Percentiles rank a stretch among this genome's conserved stretches.
phyloP scores from a whole-genome alignment of 345 rosid genomes.

The Ceriops decandra region DNA sequence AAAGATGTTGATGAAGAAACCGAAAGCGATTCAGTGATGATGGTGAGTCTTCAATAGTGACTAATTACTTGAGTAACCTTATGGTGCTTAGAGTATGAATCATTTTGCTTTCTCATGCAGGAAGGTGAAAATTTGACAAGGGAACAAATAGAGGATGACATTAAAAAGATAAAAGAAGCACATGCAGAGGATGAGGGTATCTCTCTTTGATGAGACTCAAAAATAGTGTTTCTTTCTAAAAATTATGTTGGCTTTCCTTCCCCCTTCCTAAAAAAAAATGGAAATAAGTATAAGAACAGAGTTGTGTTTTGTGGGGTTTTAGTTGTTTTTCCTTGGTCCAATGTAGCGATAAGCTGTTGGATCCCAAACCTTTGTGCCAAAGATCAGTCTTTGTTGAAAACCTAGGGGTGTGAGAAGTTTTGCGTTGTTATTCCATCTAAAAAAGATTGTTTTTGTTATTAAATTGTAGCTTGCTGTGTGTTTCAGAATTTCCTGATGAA shows the following conservation, averaged over 20 bases:
- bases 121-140: conserved; percentile 73
- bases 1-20: conserved; percentile 76
- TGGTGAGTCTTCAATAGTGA: conserved; percentile 37
- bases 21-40: conserved; percentile 73
- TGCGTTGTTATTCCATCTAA: not conserved
- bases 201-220: conserved; percentile 4
- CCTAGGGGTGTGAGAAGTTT: not conserved
- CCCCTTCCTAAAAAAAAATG: not conserved
- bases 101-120: conserved; percentile 38
- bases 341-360: not conserved
- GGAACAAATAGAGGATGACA: conserved; percentile 78
- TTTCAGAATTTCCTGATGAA: conserved; percentile 90
- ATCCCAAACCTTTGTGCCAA: too few species aligned
- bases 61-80: not conserved
- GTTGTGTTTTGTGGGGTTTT: not conserved
- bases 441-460: not conserved
- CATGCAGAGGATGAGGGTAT: conserved; percentile 93
- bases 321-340: not conserved
- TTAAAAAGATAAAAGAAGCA: conserved; percentile 71
- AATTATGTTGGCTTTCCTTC: not conserved
- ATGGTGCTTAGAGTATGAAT: conserved; percentile 1
- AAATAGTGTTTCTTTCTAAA: not conserved
- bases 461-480: not conserved
- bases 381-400: not conserved
- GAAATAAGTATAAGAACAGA: not conserved